These are phyloP conservation scores for Yarrowia sp. DNA, from an alignment of 805 yeast species.

Conservation along the genomic window DNA sequence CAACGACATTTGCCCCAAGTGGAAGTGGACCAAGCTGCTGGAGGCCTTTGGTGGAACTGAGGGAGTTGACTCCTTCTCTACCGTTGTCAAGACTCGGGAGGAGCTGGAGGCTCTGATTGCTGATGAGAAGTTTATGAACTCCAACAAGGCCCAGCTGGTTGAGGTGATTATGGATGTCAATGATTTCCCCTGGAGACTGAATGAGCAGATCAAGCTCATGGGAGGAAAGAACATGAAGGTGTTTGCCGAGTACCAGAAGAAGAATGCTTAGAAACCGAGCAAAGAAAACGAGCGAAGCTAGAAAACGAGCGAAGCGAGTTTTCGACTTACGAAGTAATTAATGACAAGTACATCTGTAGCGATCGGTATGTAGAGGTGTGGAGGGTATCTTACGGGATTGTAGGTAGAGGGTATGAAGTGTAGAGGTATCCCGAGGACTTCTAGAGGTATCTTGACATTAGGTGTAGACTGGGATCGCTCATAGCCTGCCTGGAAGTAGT, in stretches of 20 bases:
- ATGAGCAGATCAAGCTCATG: slow-evolving; percentile 33
- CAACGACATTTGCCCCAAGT: slow-evolving; percentile 75
- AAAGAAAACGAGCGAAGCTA: neutral
- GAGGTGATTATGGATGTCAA: slow-evolving; percentile 57
- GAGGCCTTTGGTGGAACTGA: slow-evolving; percentile 47
- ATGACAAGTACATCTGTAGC: neutral
- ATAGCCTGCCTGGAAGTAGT: no score
- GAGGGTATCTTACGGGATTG: no score
- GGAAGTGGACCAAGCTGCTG: slow-evolving; percentile 76
- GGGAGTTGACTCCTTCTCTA: slow-evolving; percentile 34
- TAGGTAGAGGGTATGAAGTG: no score
- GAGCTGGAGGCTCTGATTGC: slow-evolving; percentile 42
- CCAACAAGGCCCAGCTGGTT: slow-evolving; percentile 45
- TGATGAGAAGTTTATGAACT: slow-evolving; percentile 38
- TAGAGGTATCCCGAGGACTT: no score
- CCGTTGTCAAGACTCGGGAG: slow-evolving; percentile 41
- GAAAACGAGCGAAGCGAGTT: no score
- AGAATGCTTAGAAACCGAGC: neutral
- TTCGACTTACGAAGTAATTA: no score
- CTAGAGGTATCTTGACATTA: no score
- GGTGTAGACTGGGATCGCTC: no score
- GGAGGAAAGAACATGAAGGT: slow-evolving; percentile 31
- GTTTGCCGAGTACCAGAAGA: slow-evolving; percentile 29
- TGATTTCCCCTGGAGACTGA: slow-evolving; percentile 65
- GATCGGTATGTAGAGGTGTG: neutral